Percentiles rank a stretch among this genome's conserved stretches.
phyloP scores from a whole-genome alignment of 2,329 filamentous ascomycete genomes.

The Blastomyces parvus region DNA sequence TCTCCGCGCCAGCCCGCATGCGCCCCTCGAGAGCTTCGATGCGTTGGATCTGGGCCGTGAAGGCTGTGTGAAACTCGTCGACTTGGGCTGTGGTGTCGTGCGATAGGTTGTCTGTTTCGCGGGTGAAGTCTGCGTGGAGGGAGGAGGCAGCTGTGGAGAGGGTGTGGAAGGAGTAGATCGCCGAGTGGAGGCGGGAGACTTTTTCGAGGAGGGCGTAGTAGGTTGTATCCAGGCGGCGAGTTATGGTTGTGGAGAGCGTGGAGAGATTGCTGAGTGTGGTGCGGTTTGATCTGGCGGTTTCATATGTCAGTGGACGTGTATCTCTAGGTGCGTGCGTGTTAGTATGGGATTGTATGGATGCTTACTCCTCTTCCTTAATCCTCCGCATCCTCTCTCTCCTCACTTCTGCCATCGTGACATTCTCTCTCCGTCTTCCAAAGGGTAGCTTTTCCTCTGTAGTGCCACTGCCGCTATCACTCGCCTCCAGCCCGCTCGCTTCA shows the following conservation, averaged over 20 bases:
- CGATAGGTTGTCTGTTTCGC: constrained; percentile 28
- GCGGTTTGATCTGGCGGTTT: constrained; percentile 17
- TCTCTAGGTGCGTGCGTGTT: neutral
- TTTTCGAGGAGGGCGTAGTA: constrained; percentile 42
- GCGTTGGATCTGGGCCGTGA: constrained; percentile 30
- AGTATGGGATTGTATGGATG: constrained; percentile 26
- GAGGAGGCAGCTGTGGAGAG: constrained; percentile 30
- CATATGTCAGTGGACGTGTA: neutral
- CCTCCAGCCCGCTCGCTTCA: constrained; percentile 9
- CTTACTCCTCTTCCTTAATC: constrained; percentile 68
- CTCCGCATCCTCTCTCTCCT: constrained; percentile 48
- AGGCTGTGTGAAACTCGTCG: constrained; percentile 26
- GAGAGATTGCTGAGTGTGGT: constrained; percentile 30
- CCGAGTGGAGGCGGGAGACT: constrained; percentile 32
- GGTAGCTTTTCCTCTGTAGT: constrained; percentile 19
- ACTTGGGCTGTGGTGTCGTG: constrained; percentile 32
- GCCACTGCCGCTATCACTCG: constrained; percentile 16
- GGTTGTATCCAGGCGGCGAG: constrained; percentile 39
- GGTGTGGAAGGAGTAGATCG: constrained; percentile 36
- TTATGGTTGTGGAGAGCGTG: constrained; percentile 34
- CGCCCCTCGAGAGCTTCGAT: constrained; percentile 31
- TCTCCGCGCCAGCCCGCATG: constrained; percentile 29
- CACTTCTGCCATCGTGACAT: constrained; percentile 29
- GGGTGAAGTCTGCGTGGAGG: constrained; percentile 32
- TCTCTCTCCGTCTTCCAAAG: constrained; percentile 20